Base-by-base conservation (phyloP, 495 filamentous ascomycete species). In the Neurospora sp. region DNA sequence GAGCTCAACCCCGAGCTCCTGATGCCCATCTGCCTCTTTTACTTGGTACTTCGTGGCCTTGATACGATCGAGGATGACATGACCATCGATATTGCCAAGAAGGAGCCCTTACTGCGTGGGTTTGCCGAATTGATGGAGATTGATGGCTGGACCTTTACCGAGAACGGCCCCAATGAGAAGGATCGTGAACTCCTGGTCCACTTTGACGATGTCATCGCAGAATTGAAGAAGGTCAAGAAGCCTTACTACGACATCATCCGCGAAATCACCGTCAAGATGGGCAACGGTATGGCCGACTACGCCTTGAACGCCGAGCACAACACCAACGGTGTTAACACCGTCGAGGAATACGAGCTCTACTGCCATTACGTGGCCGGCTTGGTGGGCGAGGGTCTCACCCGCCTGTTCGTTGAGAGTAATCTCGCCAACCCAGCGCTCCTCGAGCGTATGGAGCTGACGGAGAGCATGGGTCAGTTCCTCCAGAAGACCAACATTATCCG, bases 11-110 rank as follows among this genome's bases (percentile, higher is more conserved):
- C 94, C 0, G 95, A 99, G 82, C 88, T 99, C 20, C 89, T 98
- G 31, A 87, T 97, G 42, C 93, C 96, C 2, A 87, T 99, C 65
- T 89, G 88, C 70, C 85, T 98, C n/a, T 99, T 99, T 87, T 99
- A 99, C 83, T 86, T 99, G 42, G 88, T 91, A 41, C 86, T 99
- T 16, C 91, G 96, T 69, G 96, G 91, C 9, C 87, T 99, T 68
- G 96, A 99, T 80, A 99, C 96, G 22, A 93, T 99, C 72, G 96
- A 99, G 82, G 96, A 99, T 87, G 96, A 99, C 82, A 98, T 97
- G 89, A 97, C 96, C 4, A 90, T 99, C 70, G 85, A 90, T 1
- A 82, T 94, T 10, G 85, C 85, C 72, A 88, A 86, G 74, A 99
- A 99, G 85, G 94, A 96, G 81, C 93, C 94, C 4, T 82, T 98